Evolutionary conservation across 768 basidiomycete genomes (phyloP).

Genomic region (Boletus fagicola): DNA sequence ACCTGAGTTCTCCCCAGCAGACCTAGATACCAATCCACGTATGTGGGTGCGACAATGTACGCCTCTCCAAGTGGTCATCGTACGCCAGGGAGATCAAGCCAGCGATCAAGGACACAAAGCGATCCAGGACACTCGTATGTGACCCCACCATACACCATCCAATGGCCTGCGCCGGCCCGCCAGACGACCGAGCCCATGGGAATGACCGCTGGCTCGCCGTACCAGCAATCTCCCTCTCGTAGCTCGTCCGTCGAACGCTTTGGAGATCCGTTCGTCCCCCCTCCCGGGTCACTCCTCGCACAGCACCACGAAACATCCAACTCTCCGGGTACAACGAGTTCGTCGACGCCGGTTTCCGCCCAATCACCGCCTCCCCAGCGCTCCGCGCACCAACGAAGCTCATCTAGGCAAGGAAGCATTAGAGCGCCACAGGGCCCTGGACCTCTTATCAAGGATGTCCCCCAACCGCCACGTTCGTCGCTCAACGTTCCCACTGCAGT

Average conservation of each 20-base stretch:
- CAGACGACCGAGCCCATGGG: slow-evolving; percentile 19
- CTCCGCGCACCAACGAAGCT: slow-evolving; percentile 9
- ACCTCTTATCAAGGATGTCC: slow-evolving; percentile 16
- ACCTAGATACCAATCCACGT: neutral
- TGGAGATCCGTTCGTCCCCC: slow-evolving; percentile 14
- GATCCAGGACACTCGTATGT: slow-evolving; percentile 26
- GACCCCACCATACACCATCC: slow-evolving; percentile 23
- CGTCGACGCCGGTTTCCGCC: slow-evolving; percentile 19
- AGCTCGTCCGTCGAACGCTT: slow-evolving; percentile 23
- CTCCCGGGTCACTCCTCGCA: slow-evolving; percentile 8
- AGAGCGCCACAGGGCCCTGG: slow-evolving; percentile 16
- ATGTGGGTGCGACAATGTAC: slow-evolving; percentile 13
- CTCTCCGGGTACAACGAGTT: slow-evolving; percentile 4
- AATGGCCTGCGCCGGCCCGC: slow-evolving; percentile 28
- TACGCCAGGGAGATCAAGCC: slow-evolving; percentile 11
- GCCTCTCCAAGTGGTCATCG: slow-evolving; percentile 9
- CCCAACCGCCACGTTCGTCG: slow-evolving; percentile 21
- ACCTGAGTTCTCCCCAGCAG: neutral
- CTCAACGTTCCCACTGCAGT: slow-evolving; percentile 11
- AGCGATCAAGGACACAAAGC: slow-evolving; percentile 15
- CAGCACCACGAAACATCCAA: slow-evolving; percentile 1
- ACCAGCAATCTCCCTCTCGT: slow-evolving; percentile 17
- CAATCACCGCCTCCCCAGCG: slow-evolving; percentile 20
- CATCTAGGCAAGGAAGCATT: slow-evolving; percentile 22
- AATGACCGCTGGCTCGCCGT: neutral